Base-by-base conservation (phyloP, 495 filamentous ascomycete genomes). In the Trichoderma orchidacearum region DNA sequence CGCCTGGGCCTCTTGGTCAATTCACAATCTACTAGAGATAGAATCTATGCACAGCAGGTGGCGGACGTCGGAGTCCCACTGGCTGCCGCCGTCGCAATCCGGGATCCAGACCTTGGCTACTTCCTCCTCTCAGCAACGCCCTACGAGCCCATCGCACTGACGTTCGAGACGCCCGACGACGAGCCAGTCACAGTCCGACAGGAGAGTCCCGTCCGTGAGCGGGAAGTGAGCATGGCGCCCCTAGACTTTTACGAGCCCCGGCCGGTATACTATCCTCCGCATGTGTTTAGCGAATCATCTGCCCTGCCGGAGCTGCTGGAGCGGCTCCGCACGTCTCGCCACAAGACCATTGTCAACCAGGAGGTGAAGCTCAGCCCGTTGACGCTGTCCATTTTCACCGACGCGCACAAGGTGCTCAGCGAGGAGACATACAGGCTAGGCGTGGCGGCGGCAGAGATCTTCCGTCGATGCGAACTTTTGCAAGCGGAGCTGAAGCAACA, bases 391-490 rank as follows among this genome's bases (percentile, higher is more conserved):
- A 68, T 92, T 12, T 80, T 96, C 60, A 83, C 84, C 0, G 80
- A 87, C 29, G 86, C 85, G 0, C 90, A 96, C 66, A 79, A 85
- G 48, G 74, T 88, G 3, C 70, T 95, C 21, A 84, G 82, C 53
- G 70, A 76, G 18, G 86, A 95, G 68, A 93, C 89, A 0, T 75
- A 85, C 60, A 71, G 73, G 5, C 75, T 95, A 27, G 84, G 86
- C 34, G 64, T 77, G 53, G 89, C 87, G 11, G 90, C 87, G 2
- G 81, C 90, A 1, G 88, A 94, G 62, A 73, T 96, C 8, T 95
- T 95, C 72, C 77, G 83, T 15, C 79, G 85, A 23, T 91, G 86
- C 61, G 80, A 89, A 62, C 73, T 84, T 13, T 69, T 95, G 36
- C 83, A 81, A 62, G 72, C 74, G 2, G 89, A 95, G 66, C 75